Base-by-base conservation (phyloP, 78 protist genomes). In the Dictyostelium capitatum region DNA sequence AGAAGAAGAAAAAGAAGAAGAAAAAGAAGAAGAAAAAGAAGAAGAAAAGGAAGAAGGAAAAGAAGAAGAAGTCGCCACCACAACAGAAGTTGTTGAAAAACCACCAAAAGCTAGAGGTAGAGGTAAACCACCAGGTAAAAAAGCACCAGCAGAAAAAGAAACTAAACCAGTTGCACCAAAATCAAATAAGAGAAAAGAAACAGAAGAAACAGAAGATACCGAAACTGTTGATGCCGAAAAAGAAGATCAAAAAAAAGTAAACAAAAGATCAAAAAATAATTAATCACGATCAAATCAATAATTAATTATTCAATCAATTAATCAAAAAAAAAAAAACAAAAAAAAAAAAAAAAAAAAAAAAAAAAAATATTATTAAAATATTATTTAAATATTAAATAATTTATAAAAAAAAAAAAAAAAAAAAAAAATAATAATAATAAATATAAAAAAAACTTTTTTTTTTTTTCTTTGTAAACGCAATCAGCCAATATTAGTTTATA, bases 41-140 rank as follows among this genome's bases (percentile, higher is more conserved):
- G 54, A 79, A 79, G 83, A 30, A 11, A 30, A 79, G 1, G 75
- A 79, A 4, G 47, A 43, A 37, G 57, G 43, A 59, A 30, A 62
- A 62, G 10, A 62, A 17, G 25, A 32, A 32, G 9, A 79, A 12
- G 41, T 1, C 4, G n/a, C n/a, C 14, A 4, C 32, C 0, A 20
- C 37, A 20, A 0, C 14, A n/a, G 70, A 65, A 56, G 69, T 14
- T 37, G 54, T 7, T 7, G 41, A 56, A 3, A 79, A 73, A 73
- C 11, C 17, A 14, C 41, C 30, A 32, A 20, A 56, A 56, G 4
- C 17, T n/a, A n/a, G n/a, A 56, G 19, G 23, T 19, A 53, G 12
- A 15, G n/a, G 12, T n/a, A n/a, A n/a, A n/a, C n/a, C n/a, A n/a
- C n/a, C n/a, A 15, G 59, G 19, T 53, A 23, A 56, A 19, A 20